phyloP scores from a whole-genome alignment of 805 yeast species.

The Schizosaccharomyces octosporus region DNA sequence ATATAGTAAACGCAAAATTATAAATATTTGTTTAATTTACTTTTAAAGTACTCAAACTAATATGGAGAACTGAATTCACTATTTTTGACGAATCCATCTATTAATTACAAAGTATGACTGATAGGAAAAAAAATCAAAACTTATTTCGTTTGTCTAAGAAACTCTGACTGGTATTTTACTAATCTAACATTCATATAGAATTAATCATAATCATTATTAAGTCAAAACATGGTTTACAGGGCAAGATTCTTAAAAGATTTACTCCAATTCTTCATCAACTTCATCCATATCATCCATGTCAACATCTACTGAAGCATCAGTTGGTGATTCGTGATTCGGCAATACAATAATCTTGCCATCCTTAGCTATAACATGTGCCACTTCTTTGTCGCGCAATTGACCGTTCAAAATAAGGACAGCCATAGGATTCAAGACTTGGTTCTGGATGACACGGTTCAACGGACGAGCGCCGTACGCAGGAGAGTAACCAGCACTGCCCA shows the following conservation, averaged over 20 bases:
- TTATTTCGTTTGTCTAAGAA: no score
- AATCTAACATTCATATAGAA: background rate
- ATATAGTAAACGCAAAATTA: no score
- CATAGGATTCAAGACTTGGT: constrained; percentile 60
- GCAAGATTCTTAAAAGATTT: background rate
- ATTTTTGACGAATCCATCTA: no score
- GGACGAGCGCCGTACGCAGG: constrained; percentile 93
- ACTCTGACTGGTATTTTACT: no score
- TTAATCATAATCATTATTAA: background rate
- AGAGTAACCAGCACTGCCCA: constrained; percentile 71
- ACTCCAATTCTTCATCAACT: constrained; percentile 10
- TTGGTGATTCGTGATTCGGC: constrained; percentile 58
- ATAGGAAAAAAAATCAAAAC: no score
- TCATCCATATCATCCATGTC: constrained; percentile 13
- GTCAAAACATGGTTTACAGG: background rate
- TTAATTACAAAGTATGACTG: no score
- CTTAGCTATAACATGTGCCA: constrained; percentile 35
- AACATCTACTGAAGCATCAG: constrained; percentile 11
- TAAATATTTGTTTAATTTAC: no score
- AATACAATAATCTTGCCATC: constrained; percentile 46
- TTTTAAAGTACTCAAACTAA: no score
- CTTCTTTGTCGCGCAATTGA: constrained; percentile 70
- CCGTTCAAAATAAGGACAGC: constrained; percentile 77
- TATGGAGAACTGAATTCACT: no score
- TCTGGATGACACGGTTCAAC: constrained; percentile 63